phyloP scores from a whole-genome alignment of 208 protist genomes.

The Leishmania major region DNA sequence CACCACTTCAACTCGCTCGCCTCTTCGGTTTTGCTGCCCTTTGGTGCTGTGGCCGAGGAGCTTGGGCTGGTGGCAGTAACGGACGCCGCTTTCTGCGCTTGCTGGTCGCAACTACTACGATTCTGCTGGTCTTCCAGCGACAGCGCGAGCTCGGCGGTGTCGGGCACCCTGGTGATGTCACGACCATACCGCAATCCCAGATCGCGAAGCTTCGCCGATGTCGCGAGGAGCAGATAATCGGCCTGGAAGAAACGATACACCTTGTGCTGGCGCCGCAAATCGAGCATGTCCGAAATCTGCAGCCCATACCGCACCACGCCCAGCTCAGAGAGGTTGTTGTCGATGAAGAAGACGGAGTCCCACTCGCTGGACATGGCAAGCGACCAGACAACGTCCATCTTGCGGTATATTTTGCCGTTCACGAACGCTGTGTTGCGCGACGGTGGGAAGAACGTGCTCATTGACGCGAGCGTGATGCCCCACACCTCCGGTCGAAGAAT shows the following conservation, averaged over 20 bases:
- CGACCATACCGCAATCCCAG: conserved; percentile 40
- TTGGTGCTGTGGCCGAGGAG: neutral
- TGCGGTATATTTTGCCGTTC: conserved; percentile 71
- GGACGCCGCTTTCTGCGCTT: neutral
- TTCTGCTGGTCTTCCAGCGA: neutral
- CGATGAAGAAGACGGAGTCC: conserved; percentile 86
- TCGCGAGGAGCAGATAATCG: conserved; percentile 62
- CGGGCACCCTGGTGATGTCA: conserved; percentile 40
- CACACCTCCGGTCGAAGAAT: conserved; percentile 71
- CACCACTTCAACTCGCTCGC: conserved; percentile 7
- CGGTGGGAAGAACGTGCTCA: conserved; percentile 66
- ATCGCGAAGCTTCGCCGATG: conserved; percentile 50
- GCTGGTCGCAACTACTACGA: neutral
- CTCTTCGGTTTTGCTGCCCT: conserved; percentile 9
- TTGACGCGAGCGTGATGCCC: conserved; percentile 75
- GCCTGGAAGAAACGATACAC: conserved; percentile 62
- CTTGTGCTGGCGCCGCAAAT: conserved; percentile 41
- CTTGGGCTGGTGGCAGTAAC: neutral
- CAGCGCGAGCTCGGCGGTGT: neutral
- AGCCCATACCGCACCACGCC: conserved; percentile 69
- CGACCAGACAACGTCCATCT: conserved; percentile 88
- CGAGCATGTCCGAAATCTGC: conserved; percentile 53
- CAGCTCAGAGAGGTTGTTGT: conserved; percentile 87
- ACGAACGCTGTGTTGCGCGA: conserved; percentile 72
- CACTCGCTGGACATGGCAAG: conserved; percentile 71